Percentiles rank a stretch among this genome's conserved stretches.
phyloP scores from a whole-genome alignment of 768 basidiomycete genomes.

The Tricholoma flavovirens region DNA sequence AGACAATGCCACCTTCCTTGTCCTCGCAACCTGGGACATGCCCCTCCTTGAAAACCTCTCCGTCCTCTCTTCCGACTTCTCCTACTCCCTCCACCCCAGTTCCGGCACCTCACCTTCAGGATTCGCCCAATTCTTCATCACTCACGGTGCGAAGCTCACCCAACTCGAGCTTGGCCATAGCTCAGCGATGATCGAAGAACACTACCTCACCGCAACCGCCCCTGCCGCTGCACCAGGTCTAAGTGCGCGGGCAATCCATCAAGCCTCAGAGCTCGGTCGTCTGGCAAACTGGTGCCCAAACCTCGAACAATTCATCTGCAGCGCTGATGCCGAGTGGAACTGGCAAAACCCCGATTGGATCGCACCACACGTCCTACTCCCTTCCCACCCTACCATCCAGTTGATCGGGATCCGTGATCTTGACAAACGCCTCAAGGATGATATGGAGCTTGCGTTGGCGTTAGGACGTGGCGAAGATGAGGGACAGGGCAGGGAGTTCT shows the following conservation, averaged over 20 bases:
- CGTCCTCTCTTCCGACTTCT: slow-evolving; percentile 66
- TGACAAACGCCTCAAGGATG: slow-evolving; percentile 53
- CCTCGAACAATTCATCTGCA: slow-evolving; percentile 64
- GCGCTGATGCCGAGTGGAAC: slow-evolving; percentile 76
- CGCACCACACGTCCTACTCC: slow-evolving; percentile 67
- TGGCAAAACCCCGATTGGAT: slow-evolving; percentile 80
- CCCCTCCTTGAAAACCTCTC: slow-evolving; percentile 58
- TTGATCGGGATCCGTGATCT: slow-evolving; percentile 72
- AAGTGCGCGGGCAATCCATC: slow-evolving; percentile 24
- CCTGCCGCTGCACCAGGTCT: slow-evolving; percentile 29
- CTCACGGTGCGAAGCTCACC: slow-evolving; percentile 54
- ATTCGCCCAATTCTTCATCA: slow-evolving; percentile 58
- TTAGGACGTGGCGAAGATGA: not conserved
- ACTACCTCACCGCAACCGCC: slow-evolving; percentile 48
- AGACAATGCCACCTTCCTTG: slow-evolving; percentile 64
- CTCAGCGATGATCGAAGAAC: slow-evolving; percentile 59
- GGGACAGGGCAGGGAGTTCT: slow-evolving; percentile 36
- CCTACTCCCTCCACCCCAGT: slow-evolving; percentile 28
- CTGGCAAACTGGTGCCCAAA: slow-evolving; percentile 69
- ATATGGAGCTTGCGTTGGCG: slow-evolving; percentile 16
- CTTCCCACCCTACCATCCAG: slow-evolving; percentile 53
- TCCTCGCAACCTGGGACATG: slow-evolving; percentile 63
- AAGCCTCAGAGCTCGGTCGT: slow-evolving; percentile 40
- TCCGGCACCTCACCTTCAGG: slow-evolving; percentile 41
- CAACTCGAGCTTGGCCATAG: slow-evolving; percentile 75